A percentile compares a stretch with the other conserved stretches of the same genome.
phyloP scores from a whole-genome alignment of 2,329 filamentous ascomycete species.

The Venturia effusa region DNA sequence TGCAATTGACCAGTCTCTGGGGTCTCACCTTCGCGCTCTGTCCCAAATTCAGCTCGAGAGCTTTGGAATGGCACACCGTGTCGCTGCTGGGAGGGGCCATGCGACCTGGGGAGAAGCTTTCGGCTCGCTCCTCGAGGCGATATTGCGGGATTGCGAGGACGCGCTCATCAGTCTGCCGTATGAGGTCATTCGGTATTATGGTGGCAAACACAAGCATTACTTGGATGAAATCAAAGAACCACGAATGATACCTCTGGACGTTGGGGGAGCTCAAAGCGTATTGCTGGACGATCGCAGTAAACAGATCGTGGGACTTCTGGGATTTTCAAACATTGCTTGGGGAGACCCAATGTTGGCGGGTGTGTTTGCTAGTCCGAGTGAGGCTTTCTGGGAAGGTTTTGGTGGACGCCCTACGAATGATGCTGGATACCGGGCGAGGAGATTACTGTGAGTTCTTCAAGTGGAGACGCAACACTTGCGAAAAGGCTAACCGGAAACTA shows the following conservation, averaged over 20 bases:
- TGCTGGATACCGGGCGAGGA: slow-evolving; percentile 22
- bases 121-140: slow-evolving; percentile 38
- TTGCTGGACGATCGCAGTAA: slow-evolving; percentile 39
- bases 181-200: slow-evolving; percentile 39
- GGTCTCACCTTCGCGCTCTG: slow-evolving; percentile 31
- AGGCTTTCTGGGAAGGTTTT: slow-evolving; percentile 33
- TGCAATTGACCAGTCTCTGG: slow-evolving; percentile 29
- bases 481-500: slow-evolving; percentile 16
- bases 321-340: slow-evolving; percentile 44
- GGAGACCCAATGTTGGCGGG: slow-evolving; percentile 45
- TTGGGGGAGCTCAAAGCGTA: slow-evolving; percentile 39
- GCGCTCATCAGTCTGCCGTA: slow-evolving; percentile 48
- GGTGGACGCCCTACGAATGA: slow-evolving; percentile 26
- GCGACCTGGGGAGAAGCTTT: slow-evolving; percentile 45
- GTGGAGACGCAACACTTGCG: background rate
- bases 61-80: slow-evolving; percentile 41
- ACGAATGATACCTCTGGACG: slow-evolving; percentile 39
- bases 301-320: slow-evolving; percentile 39
- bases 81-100: slow-evolving; percentile 34
- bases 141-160: slow-evolving; percentile 47
- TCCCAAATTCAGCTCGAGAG: slow-evolving; percentile 33
- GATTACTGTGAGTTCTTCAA: slow-evolving; percentile 29
- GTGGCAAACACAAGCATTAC: slow-evolving; percentile 31
- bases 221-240: slow-evolving; percentile 42
- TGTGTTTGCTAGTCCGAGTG: slow-evolving; percentile 32